Conservation (phyloP, 2,329 filamentous ascomycete species). For the Neonectria neomacrospora region DNA sequence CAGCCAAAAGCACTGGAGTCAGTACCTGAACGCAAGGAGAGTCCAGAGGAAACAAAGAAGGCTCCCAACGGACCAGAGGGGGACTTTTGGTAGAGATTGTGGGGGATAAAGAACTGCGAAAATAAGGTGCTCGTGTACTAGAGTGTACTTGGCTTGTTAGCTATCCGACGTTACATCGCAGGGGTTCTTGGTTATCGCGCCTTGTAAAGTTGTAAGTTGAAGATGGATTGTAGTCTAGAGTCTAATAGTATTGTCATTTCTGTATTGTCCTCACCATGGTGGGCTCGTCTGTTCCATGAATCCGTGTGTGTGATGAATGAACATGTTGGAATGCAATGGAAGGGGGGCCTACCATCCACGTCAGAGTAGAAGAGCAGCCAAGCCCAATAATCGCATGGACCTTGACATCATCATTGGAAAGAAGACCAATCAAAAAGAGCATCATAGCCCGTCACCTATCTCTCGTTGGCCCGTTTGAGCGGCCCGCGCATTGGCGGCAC, state of each 20-base stretch:
- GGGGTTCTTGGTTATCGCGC: not conserved
- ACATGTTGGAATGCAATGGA: conserved; percentile 16
- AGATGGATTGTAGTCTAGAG: not conserved
- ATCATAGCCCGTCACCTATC: not conserved
- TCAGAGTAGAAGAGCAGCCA: conserved; percentile 18
- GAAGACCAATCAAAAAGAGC: conserved; percentile 32
- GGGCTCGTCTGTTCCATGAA: not conserved
- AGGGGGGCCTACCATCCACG: conserved; percentile 12
- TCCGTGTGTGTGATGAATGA: not conserved
- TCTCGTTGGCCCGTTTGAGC: not conserved
- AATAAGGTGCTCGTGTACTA: not conserved
- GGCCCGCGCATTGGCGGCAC: not conserved
- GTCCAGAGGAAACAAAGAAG: not conserved
- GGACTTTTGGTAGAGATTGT: not conserved
- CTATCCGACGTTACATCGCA: not conserved
- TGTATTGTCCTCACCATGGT: not conserved
- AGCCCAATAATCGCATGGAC: conserved; percentile 2
- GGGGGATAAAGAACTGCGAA: not conserved
- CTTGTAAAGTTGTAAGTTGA: not conserved
- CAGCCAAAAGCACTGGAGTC: not conserved
- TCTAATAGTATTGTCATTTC: not conserved
- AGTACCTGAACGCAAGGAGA: not conserved
- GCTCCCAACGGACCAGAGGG: not conserved
- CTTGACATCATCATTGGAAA: conserved; percentile 19
- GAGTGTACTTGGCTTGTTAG: not conserved